Conservation (phyloP, 2,329 filamentous ascomycete species). For the Trichophyton rubrum region DNA sequence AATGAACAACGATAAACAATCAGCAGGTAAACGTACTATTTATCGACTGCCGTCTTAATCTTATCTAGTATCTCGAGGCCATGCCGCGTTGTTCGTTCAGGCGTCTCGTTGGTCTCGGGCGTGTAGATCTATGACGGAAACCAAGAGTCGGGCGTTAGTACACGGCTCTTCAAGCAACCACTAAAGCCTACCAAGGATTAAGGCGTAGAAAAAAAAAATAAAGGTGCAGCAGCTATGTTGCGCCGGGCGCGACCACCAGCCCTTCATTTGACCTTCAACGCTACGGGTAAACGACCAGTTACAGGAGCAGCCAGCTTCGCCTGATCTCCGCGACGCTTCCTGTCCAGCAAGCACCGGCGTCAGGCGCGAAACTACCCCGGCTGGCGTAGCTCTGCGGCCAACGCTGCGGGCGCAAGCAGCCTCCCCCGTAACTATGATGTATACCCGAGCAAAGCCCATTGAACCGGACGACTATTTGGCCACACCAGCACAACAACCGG, state of each 20-base stretch:
- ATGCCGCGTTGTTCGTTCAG: slow-evolving; percentile 12
- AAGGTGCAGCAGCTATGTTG: background rate
- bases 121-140: slow-evolving; percentile 15
- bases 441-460: background rate
- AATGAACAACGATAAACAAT: background rate
- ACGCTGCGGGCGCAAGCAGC: background rate
- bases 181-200: background rate
- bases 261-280: background rate
- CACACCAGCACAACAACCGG: background rate
- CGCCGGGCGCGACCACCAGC: background rate
- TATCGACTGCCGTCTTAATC: slow-evolving; percentile 14
- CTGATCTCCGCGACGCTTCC: background rate
- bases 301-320: slow-evolving; percentile 2
- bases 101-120: slow-evolving; percentile 14
- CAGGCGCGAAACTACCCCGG: background rate
- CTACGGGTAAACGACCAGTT: slow-evolving; percentile 1
- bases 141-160: background rate
- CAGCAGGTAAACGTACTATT: slow-evolving; percentile 9
- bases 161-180: background rate
- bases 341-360: background rate
- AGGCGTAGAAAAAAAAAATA: background rate
- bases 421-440: background rate
- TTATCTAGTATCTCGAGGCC: slow-evolving; percentile 12
- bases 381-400: background rate
- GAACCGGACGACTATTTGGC: background rate